Evolutionary conservation across 1,139 yeast genomes (phyloP).

Genomic region (Torulaspora pretoriensis): DNA sequence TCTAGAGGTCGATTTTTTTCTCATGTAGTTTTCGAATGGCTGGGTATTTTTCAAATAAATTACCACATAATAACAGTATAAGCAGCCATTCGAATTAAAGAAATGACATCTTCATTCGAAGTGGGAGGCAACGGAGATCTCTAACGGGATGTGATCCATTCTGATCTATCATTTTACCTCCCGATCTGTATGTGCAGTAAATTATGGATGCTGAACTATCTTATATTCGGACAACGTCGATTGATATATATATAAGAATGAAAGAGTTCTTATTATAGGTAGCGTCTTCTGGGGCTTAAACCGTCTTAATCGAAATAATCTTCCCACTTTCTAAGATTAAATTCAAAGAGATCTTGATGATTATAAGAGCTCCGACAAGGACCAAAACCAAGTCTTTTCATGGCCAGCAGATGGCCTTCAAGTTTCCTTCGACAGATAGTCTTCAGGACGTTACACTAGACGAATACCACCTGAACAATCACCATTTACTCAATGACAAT

Average conservation of each 20-base stretch:
- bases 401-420: conserved; percentile 33
- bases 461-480: conserved; percentile 28
- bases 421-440: conserved; percentile 29
- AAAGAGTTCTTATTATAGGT: not conserved
- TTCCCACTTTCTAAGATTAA: not conserved
- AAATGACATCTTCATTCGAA: not conserved
- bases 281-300: not conserved
- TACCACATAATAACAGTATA: not conserved
- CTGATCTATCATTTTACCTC: not conserved
- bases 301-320: not conserved
- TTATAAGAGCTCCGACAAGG: conserved; percentile 35
- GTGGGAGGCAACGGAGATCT: not conserved
- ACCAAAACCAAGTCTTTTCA: conserved; percentile 34
- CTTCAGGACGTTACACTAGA: conserved; percentile 15
- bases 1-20: not conserved
- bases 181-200: not conserved
- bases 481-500: conserved; percentile 27
- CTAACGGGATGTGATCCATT: not conserved
- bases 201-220: not conserved
- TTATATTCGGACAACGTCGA: not conserved
- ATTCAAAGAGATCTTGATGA: conserved; percentile 5
- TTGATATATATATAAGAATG: not conserved
- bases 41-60: not conserved
- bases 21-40: conserved; percentile 1
- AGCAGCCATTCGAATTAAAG: conserved; percentile 7